phyloP scores from a whole-genome alignment of 768 basidiomycete genomes.

The Xerocomellus chrysenteron region DNA sequence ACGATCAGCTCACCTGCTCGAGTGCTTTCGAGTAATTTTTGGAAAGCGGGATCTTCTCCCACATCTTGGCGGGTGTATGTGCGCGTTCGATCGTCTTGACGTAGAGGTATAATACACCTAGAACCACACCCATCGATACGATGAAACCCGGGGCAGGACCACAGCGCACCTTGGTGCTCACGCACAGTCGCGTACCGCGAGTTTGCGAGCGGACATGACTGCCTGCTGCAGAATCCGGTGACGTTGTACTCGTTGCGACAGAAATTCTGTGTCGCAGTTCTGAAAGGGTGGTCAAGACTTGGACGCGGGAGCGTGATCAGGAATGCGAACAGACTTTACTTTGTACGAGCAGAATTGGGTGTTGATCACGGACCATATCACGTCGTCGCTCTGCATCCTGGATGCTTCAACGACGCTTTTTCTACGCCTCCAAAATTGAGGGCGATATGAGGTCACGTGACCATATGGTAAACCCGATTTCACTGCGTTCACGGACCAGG shows the following conservation, averaged over 20 bases:
- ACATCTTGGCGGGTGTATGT: slow-evolving; percentile 95
- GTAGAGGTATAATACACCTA: slow-evolving; percentile 87
- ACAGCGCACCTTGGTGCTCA: slow-evolving; percentile 78
- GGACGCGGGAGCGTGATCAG: neutral
- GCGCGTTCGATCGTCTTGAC: slow-evolving; percentile 98
- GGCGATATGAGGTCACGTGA: slow-evolving; percentile 13
- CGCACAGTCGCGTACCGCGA: slow-evolving; percentile 96
- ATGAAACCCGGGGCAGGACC: neutral
- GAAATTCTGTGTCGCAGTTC: slow-evolving; percentile 95
- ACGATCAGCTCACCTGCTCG: slow-evolving; percentile 66
- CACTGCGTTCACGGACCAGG: too few species aligned
- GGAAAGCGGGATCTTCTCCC: slow-evolving; percentile 92
- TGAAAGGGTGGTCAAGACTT: slow-evolving; percentile 32
- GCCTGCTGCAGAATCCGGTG: slow-evolving; percentile 90
- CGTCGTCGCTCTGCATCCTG: slow-evolving; percentile 91
- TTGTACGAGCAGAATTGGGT: slow-evolving; percentile 98
- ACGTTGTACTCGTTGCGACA: slow-evolving; percentile 99
- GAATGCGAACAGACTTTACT: slow-evolving; percentile 86
- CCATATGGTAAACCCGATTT: neutral
- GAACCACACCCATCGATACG: neutral
- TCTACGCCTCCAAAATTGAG: neutral
- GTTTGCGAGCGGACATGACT: slow-evolving; percentile 97
- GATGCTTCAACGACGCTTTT: neutral
- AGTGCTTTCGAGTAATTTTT: slow-evolving; percentile 94
- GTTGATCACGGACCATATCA: slow-evolving; percentile 98